phyloP scores from a whole-genome alignment of 2,329 filamentous ascomycete species.

The Ophiostoma australiae region DNA sequence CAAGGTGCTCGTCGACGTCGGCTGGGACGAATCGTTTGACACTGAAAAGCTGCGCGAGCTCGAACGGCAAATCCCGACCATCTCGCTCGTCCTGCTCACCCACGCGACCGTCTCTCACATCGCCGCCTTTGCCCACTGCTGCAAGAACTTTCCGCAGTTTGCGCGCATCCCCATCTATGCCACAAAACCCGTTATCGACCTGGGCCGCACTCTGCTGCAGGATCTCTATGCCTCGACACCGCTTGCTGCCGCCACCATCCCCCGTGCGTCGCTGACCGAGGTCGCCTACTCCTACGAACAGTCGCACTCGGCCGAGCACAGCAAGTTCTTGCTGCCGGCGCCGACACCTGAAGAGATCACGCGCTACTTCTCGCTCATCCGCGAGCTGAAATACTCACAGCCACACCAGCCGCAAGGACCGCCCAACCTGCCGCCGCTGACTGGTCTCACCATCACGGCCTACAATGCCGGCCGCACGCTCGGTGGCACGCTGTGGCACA shows the following conservation, averaged over 20 bases:
- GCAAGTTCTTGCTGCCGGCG: conserved; percentile 56
- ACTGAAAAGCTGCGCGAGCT: conserved; percentile 75
- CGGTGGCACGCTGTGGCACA: conserved; percentile 97
- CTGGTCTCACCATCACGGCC: conserved; percentile 88
- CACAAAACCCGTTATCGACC: conserved; percentile 85
- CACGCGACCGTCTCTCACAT: conserved; percentile 90
- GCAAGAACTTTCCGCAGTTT: conserved; percentile 91
- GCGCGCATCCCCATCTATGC: conserved; percentile 90
- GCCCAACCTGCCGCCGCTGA: conserved; percentile 80
- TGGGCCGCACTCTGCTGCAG: conserved; percentile 84
- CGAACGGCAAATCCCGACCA: conserved; percentile 84
- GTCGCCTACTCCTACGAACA: conserved; percentile 52
- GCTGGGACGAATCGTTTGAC: conserved; percentile 93
- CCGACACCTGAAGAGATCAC: conserved; percentile 86
- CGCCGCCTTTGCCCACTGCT: conserved; percentile 91
- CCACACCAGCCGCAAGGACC: conserved; percentile 85
- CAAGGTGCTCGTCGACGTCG: conserved; percentile 89
- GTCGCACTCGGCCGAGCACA: conserved; percentile 45
- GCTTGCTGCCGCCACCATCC: conserved; percentile 78
- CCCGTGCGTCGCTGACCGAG: conserved; percentile 65
- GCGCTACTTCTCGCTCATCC: conserved; percentile 83
- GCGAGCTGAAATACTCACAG: conserved; percentile 93
- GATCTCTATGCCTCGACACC: conserved; percentile 90
- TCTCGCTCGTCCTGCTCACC: conserved; percentile 90
- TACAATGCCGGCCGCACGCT: conserved; percentile 96